Base-by-base conservation (phyloP, 257 asterid species). In the Oldenlandia corymbosa region DNA sequence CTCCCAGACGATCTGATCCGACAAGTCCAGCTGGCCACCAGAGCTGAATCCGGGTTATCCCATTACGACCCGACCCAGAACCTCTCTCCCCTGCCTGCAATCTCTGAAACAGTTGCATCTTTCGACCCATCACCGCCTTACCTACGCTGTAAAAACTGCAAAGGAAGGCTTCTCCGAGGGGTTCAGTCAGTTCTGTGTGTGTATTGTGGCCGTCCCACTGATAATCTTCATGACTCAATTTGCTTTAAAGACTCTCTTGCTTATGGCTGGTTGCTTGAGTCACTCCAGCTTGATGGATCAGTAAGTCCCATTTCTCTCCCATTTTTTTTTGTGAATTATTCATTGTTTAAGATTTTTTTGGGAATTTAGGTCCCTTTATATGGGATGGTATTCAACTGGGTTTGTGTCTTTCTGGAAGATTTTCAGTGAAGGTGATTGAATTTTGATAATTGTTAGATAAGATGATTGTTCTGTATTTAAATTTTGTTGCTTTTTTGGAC, bases 241-340 rank as follows among this genome's bases (percentile, higher is more conserved):
- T 65, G 71, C 61, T 91, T 86, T 62, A 78, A 76, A 34, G 83
- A 87, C 63, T 85, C 89, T 64, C 34, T 80, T 63, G 95, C 85
- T 31, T 88, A 84, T 55, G 80, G 68, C 64, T 86, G 93, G 89
- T 51, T 91, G 77, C 89, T 91, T 59, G 85, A 73, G 41, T 82
- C 87, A 18, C 96, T 91, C 61, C 73, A 65, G 26, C 88, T 91
- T 63, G 88, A 86, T 84, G 96, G 98, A 84, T 91, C 98, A 84
- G 98, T 91, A 75, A 48, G 89, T 18, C 64, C 1, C 37, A 10
- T 68, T 78, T 64, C 27, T 23, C 45, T n/a, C n/a, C n/a, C n/a
- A n/a, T n/a, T n/a, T n/a, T n/a, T n/a, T 52, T 2, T 1, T n/a
- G 21, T 3, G n/a, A 2, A 21, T 37, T 30, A 5, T 18, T 28